A percentile compares a stretch with the other conserved stretches of the same genome.
phyloP scores from a whole-genome alignment of 306 rosid genomes.

The Benincasa hispida region DNA sequence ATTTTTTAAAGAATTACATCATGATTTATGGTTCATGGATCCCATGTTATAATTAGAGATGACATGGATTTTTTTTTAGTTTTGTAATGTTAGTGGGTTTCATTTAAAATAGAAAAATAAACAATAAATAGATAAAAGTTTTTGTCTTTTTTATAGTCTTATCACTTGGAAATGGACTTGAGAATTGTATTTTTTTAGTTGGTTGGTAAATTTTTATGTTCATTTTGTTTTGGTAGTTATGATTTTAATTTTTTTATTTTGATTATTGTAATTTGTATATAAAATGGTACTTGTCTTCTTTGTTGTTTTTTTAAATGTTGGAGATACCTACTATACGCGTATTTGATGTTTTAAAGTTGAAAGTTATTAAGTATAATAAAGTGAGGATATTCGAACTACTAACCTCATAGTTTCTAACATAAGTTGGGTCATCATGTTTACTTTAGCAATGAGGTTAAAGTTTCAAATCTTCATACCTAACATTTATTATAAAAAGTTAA shows the following conservation, averaged over 20 bases:
- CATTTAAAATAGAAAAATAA: neutral
- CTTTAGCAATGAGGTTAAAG: too few relatives aligned
- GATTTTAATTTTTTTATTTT: neutral
- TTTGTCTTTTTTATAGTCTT: neutral
- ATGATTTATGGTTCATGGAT: neutral
- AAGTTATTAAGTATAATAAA: too few relatives aligned
- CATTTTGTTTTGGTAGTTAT: neutral
- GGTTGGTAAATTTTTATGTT: neutral
- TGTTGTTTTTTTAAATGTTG: too few relatives aligned
- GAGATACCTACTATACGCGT: too few relatives aligned
- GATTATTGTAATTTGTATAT: neutral
- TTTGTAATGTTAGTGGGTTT: neutral
- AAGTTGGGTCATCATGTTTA: too few relatives aligned
- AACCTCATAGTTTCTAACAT: too few relatives aligned
- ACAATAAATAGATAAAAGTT: too few relatives aligned
- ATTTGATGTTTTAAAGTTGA: too few relatives aligned
- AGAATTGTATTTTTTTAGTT: neutral
- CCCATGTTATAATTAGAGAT: constrained; percentile 2
- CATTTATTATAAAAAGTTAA: too few relatives aligned
- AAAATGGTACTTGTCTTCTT: too few relatives aligned
- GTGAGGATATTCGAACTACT: too few relatives aligned
- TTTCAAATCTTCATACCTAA: too few relatives aligned
- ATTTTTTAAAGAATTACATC: neutral
- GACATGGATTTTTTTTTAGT: neutral
- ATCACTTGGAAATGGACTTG: neutral